These are phyloP conservation scores for Hymenoscyphus occultus DNA, from an alignment of 2,329 filamentous ascomycete genomes.

Conservation along the genomic window DNA sequence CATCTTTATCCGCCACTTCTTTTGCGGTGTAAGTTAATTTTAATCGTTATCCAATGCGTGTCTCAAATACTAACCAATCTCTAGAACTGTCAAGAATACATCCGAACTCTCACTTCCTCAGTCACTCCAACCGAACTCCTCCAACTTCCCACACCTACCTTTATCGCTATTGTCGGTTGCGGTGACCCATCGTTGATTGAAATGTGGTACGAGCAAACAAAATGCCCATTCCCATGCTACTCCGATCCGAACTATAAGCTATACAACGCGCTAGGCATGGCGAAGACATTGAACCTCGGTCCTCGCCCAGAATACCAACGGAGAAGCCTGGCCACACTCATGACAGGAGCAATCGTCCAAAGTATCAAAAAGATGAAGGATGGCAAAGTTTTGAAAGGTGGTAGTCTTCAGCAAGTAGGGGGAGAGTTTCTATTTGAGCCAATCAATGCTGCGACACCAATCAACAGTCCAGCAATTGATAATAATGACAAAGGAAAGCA, in stretches of 20 bases:
- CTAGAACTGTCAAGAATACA: slow-evolving; percentile 38
- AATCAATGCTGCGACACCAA: slow-evolving; percentile 28
- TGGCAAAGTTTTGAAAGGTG: slow-evolving; percentile 47
- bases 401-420: slow-evolving; percentile 52
- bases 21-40: slow-evolving; percentile 35
- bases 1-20: slow-evolving; percentile 41
- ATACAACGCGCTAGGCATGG: slow-evolving; percentile 54
- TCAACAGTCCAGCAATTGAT: slow-evolving; percentile 16
- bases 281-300: slow-evolving; percentile 46
- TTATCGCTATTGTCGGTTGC: slow-evolving; percentile 53
- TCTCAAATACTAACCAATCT: background rate
- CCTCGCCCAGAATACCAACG: slow-evolving; percentile 49
- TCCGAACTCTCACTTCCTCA: slow-evolving; percentile 32
- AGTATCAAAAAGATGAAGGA: slow-evolving; percentile 40
- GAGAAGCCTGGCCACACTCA: slow-evolving; percentile 39
- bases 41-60: background rate
- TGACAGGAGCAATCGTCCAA: slow-evolving; percentile 43
- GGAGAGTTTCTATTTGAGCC: slow-evolving; percentile 38
- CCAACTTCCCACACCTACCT: slow-evolving; percentile 33
- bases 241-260: slow-evolving; percentile 53
- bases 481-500: slow-evolving; percentile 13
- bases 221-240: slow-evolving; percentile 54
- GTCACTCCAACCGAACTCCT: slow-evolving; percentile 34
- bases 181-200: slow-evolving; percentile 53
- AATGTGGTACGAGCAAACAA: slow-evolving; percentile 47